Evolutionary conservation across 1,284 basidiomycete species (phyloP).

Genomic region (Puccinia hordei): DNA sequence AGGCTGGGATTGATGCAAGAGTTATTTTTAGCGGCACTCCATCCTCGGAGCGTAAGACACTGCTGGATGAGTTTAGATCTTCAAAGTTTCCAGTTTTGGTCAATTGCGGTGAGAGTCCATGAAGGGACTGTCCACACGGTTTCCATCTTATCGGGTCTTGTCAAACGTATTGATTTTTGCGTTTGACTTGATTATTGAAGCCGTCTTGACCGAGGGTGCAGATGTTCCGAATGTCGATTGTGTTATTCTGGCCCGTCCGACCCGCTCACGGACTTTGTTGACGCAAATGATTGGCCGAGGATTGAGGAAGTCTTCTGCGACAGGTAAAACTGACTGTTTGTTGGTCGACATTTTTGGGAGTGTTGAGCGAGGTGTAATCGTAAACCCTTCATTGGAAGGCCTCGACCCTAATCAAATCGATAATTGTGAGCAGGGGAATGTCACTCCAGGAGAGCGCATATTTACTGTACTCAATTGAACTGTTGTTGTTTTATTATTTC

Average conservation of each 20-base stretch:
- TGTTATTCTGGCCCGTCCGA: constrained; percentile 61
- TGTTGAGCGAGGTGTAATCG: constrained; percentile 67
- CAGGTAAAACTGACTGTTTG: constrained; percentile 80
- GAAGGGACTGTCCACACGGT: not conserved
- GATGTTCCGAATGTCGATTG: constrained; percentile 68
- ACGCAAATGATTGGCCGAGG: constrained; percentile 96
- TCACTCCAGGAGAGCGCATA: not conserved
- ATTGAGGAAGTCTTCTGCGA: constrained; percentile 77
- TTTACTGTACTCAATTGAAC: not conserved
- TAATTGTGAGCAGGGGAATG: not conserved
- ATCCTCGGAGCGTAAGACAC: constrained; percentile 67
- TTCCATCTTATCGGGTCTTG: not conserved
- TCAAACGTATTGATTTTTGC: not conserved
- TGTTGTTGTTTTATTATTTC: not conserved
- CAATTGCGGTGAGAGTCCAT: constrained; percentile 68
- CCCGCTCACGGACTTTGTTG: constrained; percentile 82
- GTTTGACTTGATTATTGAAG: not conserved
- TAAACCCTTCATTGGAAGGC: constrained; percentile 50
- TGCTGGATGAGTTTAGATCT: constrained; percentile 71
- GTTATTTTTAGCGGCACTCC: constrained; percentile 75
- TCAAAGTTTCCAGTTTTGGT: constrained; percentile 81
- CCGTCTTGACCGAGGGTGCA: constrained; percentile 85
- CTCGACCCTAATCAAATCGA: constrained; percentile 53
- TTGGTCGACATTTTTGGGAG: constrained; percentile 91
- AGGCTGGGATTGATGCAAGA: constrained; percentile 80